Evolutionary conservation across 2,329 filamentous ascomycete genomes (phyloP), one percentile per base, ranked within the genome.

Genomic region (Davidsoniella neocaledoniae): DNA sequence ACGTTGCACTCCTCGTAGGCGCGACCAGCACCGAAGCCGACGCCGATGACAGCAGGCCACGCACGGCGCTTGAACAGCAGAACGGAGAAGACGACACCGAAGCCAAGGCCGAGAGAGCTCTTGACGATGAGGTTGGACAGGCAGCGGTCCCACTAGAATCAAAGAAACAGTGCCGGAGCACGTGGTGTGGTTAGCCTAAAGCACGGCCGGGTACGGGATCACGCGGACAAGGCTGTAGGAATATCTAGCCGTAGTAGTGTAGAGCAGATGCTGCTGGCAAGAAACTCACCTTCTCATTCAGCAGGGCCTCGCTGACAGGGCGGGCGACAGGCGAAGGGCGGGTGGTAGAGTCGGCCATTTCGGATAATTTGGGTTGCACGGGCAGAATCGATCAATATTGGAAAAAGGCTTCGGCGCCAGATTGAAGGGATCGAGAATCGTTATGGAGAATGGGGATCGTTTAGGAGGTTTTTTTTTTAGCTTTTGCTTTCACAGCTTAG

Each of bases 1-100:
- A 75, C 84, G 72, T 98, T 94, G 69, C 91, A 95, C 73, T 98
- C 91, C 68, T 98, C 91, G 73, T 94, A 98, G 52, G 91, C 91
- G 61, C 93, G 80, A 60, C 91, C 91, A 56, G 88, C 88, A 64
- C 93, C 91, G 65, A 98, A 96, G 52, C 91, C 91, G 50, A 90
- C 75, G 57, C 91, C 91, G 57, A 94, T 77, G 64, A 86, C 91
- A n/a, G 88, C 91, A 52, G 91, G 91, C 86, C 90, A 98, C 57
- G 91, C 86, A 71, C 91, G 82, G 68, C 93, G 83, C 77, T 94
- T 94, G 79, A 98, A 98, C 50, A 98, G 71, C 53, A 98, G 83
- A 54, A 98, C 88, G 54, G 91, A 96, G 74, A 98, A 96, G 69
- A 98, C 86, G 66, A 98, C 83, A 64, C 91, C 91, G 70, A 98